phyloP scores from a whole-genome alignment of 2,329 filamentous ascomycete species.

The Stromatinia cepivora region DNA sequence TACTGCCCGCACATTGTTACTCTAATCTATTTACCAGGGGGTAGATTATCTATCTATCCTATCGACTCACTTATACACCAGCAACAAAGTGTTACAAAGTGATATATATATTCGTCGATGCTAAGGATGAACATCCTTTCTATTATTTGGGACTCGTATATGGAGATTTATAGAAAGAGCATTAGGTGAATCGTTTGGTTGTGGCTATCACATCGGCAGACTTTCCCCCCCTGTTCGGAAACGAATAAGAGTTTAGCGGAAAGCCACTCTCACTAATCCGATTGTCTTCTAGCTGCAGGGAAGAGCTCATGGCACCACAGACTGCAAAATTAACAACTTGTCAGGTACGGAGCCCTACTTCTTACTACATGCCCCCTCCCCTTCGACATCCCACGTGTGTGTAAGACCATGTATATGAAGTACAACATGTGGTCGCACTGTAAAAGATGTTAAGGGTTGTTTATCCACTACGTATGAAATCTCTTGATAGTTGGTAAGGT shows the following conservation, averaged over 20 bases:
- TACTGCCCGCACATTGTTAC: slow-evolving; percentile 7
- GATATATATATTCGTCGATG: background rate
- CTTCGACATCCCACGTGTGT: slow-evolving; percentile 14
- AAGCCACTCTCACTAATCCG: slow-evolving; percentile 11
- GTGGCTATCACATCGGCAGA: background rate
- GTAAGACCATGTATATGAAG: background rate
- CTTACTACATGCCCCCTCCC: background rate
- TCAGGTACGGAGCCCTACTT: slow-evolving; percentile 9
- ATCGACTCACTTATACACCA: too few species aligned
- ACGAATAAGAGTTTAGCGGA: background rate
- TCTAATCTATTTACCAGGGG: background rate
- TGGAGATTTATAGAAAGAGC: slow-evolving; percentile 1
- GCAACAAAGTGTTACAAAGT: background rate
- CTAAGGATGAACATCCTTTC: background rate
- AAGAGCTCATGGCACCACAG: background rate
- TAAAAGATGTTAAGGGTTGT: background rate
- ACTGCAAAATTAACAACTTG: slow-evolving; percentile 1
- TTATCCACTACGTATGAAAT: background rate
- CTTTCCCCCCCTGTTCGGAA: background rate
- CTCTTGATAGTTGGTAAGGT: background rate
- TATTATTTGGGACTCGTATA: background rate
- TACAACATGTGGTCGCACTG: background rate
- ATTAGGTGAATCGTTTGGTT: background rate
- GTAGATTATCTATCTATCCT: background rate
- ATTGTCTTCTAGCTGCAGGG: background rate